These are phyloP conservation scores for Chara braunii DNA, from an alignment of 139 green algal species.

Conservation along the genomic window DNA sequence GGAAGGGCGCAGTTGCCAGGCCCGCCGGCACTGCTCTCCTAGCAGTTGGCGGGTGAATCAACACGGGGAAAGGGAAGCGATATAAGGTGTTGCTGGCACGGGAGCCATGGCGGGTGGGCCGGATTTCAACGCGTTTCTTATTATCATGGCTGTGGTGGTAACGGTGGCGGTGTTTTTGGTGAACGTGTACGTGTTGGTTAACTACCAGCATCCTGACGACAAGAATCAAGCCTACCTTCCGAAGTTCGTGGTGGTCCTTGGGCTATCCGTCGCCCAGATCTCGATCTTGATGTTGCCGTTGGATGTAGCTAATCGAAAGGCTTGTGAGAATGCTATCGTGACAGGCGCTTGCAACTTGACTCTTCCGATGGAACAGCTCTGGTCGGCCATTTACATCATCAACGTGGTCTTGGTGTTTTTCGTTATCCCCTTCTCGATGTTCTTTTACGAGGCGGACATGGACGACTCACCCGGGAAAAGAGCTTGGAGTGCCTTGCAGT, in stretches of 20 bases:
- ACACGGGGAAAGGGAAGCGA: no score
- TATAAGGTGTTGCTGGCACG: no score
- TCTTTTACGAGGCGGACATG: slow-evolving; percentile 90
- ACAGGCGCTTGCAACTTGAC: slow-evolving; percentile 66
- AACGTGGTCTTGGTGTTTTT: slow-evolving; percentile 72
- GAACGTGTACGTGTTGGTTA: slow-evolving; percentile 79
- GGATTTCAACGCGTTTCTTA: slow-evolving; percentile 72
- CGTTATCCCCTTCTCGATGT: slow-evolving; percentile 86
- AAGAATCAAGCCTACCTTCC: slow-evolving; percentile 88
- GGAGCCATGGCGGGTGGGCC: no score
- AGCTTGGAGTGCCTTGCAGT: slow-evolving; percentile 1
- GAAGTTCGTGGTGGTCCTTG: slow-evolving; percentile 79
- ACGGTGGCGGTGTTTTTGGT: slow-evolving; percentile 56
- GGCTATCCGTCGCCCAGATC: slow-evolving; percentile 73
- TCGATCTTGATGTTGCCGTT: slow-evolving; percentile 86
- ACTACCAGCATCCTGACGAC: slow-evolving; percentile 92
- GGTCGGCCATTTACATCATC: slow-evolving; percentile 54
- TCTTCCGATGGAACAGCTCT: slow-evolving; percentile 82
- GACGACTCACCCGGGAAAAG: no score
- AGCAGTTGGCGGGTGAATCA: no score
- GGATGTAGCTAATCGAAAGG: slow-evolving; percentile 81
- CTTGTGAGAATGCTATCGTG: slow-evolving; percentile 61
- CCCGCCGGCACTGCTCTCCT: no score
- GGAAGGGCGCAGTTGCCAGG: no score
- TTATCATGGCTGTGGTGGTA: slow-evolving; percentile 62